Base-by-base conservation (phyloP, 805 yeast species). In the Tetrapisispora namnaoensis region DNA sequence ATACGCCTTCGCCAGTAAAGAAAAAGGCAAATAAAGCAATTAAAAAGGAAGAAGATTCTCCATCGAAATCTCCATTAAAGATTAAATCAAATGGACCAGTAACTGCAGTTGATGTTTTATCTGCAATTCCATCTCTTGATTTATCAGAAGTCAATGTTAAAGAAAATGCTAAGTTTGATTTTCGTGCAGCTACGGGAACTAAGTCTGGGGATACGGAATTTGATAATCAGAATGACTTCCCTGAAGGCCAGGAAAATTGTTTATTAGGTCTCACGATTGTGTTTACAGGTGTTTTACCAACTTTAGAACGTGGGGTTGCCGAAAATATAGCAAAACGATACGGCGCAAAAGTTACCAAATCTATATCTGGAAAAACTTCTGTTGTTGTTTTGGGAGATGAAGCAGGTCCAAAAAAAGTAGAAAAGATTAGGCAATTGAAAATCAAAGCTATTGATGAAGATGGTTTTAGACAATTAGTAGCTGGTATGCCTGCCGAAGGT, bases 341-440 rank as follows among this genome's bases (percentile, higher is more conserved):
- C 59, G 99, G 99, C 16, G 99, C 96, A 3, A 82, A 82, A 57
- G 95, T 91, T 17, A 86, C 95, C 4, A 80, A 86, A 56, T 78
- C 95, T 0, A 83, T 91, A 24, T 85, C 93, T 49, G 79, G 87
- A 11, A 86, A 83, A 59, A 93, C 99, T 0, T 78, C 88, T 22
- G 72, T 89, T 42, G 95, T 91, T 2, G 97, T 93, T 1, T 73
- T 93, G 30, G 99, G 99, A 8, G 88, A 77, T 46, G 97, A 93
- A 55, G 98, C 99, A 2, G 99, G 99, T 0, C 97, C 98, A 2
- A 80, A 88, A n/a, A 93, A 93, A 66, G 79, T 93, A 40, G 78
- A 79, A 57, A 86, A 82, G 59, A 91, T 95, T 55, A 82, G 79
- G 57, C 77, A 79, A 46, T 70, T 82, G 54, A 75, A 78, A 8